phyloP scores from a whole-genome alignment of 1,284 basidiomycete genomes.

The Apiotrichum sp. region DNA sequence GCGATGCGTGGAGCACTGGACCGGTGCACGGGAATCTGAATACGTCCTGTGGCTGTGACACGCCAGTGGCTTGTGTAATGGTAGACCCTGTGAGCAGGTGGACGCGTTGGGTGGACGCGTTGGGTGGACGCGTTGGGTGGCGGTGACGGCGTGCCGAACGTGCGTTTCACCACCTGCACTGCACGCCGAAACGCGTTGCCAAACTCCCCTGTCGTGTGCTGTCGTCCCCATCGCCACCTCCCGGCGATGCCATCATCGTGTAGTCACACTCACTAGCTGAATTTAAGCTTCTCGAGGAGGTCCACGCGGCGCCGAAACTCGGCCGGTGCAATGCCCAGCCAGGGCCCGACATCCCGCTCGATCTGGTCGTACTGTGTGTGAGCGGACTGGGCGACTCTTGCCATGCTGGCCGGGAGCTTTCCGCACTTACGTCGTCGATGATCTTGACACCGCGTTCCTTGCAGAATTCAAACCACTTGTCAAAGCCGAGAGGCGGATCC shows the following conservation, averaged over 20 bases:
- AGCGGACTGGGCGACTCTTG: no score
- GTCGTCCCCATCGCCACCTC: not conserved
- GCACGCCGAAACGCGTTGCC: no score
- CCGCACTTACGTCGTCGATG: slow-evolving; percentile 44
- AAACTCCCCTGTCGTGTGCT: not conserved
- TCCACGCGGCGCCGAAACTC: slow-evolving; percentile 31
- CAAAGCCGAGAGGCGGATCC: slow-evolving; percentile 49
- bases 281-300: slow-evolving; percentile 12
- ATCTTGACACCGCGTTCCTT: slow-evolving; percentile 44
- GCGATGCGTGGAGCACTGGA: no score
- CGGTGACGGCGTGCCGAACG: no score
- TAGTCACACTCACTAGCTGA: slow-evolving; percentile 28
- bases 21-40: no score
- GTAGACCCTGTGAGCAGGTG: no score
- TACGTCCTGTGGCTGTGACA: no score
- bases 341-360: slow-evolving; percentile 37
- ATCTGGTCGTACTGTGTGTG: slow-evolving; percentile 44
- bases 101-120: no score
- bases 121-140: no score
- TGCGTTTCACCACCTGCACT: no score
- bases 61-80: no score
- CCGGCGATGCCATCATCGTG: not conserved
- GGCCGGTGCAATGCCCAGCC: slow-evolving; percentile 38
- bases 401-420: not conserved
- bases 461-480: slow-evolving; percentile 45